Conservation (phyloP, 164 flowering plant genomes). For the Macadamia integrifolia region DNA sequence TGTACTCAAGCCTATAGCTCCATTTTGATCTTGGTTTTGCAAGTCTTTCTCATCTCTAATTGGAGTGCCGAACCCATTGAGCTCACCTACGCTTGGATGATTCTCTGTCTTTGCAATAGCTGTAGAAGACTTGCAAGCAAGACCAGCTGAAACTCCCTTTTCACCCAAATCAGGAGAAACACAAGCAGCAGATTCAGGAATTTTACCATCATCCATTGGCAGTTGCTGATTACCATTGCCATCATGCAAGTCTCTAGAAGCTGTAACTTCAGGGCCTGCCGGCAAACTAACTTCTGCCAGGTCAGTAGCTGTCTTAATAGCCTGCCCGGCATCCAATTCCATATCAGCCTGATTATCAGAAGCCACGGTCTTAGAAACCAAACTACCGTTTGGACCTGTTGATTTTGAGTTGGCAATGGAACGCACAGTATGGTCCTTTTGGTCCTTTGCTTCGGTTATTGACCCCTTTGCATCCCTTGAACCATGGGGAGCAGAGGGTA, state of each 20-base stretch:
- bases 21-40: slow-evolving; percentile 30
- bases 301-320: slow-evolving; percentile 16
- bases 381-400: slow-evolving; percentile 36
- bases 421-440: slow-evolving; percentile 30
- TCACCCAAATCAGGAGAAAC: slow-evolving; percentile 19
- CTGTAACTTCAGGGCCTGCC: slow-evolving; percentile 24
- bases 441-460: slow-evolving; percentile 29
- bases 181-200: slow-evolving; percentile 15
- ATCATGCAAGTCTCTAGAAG: slow-evolving; percentile 22
- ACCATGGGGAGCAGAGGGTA: slow-evolving; percentile 40
- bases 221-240: slow-evolving; percentile 23
- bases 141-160: slow-evolving; percentile 23
- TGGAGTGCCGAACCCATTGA: slow-evolving; percentile 29
- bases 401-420: slow-evolving; percentile 36
- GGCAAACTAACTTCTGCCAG: slow-evolving; percentile 16
- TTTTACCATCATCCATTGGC: slow-evolving; percentile 20
- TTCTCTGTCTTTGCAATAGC: slow-evolving; percentile 28
- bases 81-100: slow-evolving; percentile 21
- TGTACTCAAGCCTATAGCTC: slow-evolving; percentile 18
- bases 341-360: slow-evolving; percentile 35
- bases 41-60: slow-evolving; percentile 24
- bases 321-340: slow-evolving; percentile 34
- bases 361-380: slow-evolving; percentile 19
- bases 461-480: slow-evolving; percentile 47
- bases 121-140: slow-evolving; percentile 25